A percentile compares a stretch with the other conserved stretches of the same genome.
phyloP scores from a whole-genome alignment of 352 stramenopile genomes.

The Pythium periplocum region DNA sequence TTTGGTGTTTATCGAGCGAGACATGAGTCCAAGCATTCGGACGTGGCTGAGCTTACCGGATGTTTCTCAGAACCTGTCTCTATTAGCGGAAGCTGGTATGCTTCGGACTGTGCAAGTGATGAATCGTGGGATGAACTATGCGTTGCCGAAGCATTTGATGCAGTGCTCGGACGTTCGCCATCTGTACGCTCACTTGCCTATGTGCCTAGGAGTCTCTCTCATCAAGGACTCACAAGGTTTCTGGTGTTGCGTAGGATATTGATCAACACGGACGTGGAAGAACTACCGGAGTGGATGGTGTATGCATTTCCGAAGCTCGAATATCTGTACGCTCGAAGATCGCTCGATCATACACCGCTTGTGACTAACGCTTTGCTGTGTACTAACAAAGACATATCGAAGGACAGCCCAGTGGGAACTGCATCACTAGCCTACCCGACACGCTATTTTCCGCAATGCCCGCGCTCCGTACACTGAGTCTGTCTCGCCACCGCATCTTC shows the following conservation, averaged over 20 bases:
- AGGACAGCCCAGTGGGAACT: no score
- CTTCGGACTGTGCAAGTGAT: neutral
- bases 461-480: neutral
- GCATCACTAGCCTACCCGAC: no score
- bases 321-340: slow-evolving; percentile 23
- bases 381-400: no score
- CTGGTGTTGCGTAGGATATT: slow-evolving; percentile 1
- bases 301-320: slow-evolving; percentile 23
- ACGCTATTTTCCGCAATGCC: neutral
- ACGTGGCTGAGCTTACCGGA: neutral
- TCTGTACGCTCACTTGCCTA: neutral
- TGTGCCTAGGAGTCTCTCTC: no score
- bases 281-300: slow-evolving; percentile 20
- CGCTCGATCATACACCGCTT: no score
- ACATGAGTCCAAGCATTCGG: neutral
- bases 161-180: neutral
- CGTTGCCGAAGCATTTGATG: neutral
- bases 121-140: neutral
- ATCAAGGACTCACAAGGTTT: no score
- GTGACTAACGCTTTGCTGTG: no score
- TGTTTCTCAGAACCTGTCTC: neutral
- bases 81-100: neutral
- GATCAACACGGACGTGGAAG: slow-evolving; percentile 23
- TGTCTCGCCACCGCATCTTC: no score
- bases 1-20: neutral